These are phyloP conservation scores for Collybiopsis confluens DNA, from an alignment of 768 basidiomycete species.

Conservation along the genomic window DNA sequence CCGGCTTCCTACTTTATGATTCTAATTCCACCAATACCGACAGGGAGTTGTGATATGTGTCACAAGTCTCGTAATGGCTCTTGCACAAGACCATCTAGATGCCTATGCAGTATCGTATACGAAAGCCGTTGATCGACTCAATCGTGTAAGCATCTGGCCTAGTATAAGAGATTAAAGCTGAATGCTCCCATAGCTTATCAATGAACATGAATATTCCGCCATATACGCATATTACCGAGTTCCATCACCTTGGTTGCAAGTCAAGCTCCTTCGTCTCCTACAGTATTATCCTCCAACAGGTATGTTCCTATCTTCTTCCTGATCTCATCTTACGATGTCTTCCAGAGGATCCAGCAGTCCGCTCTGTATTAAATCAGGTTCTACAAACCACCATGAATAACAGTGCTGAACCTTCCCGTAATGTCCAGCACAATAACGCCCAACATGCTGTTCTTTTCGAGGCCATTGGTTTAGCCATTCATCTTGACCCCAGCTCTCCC, in stretches of 20 bases:
- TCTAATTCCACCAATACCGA: constrained; percentile 4
- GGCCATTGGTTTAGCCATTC: constrained; percentile 94
- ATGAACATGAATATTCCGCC: constrained; percentile 83
- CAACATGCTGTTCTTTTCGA: constrained; percentile 98
- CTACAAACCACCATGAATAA: constrained; percentile 89
- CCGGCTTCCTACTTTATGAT: too few species aligned
- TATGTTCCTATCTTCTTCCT: constrained; percentile 28
- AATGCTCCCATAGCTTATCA: constrained; percentile 60
- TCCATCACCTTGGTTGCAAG: constrained; percentile 96
- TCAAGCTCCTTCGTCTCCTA: constrained; percentile 86
- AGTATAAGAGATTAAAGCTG: constrained; percentile 5
- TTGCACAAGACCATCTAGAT: constrained; percentile 91
- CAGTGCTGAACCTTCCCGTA: constrained; percentile 84
- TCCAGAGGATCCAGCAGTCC: constrained; percentile 79
- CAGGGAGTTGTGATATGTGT: constrained; percentile 95
- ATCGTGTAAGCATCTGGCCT: constrained; percentile 52
- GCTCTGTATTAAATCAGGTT: constrained; percentile 73
- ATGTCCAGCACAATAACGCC: constrained; percentile 98
- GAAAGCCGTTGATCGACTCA: constrained; percentile 87
- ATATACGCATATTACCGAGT: constrained; percentile 98
- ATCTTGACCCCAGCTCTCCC: constrained; percentile 86
- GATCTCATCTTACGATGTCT: not conserved
- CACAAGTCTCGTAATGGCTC: constrained; percentile 87
- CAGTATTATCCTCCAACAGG: constrained; percentile 97
- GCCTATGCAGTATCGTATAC: constrained; percentile 91